Base-by-base conservation (phyloP, 495 filamentous ascomycete species). In the Haplographium delicatum region DNA sequence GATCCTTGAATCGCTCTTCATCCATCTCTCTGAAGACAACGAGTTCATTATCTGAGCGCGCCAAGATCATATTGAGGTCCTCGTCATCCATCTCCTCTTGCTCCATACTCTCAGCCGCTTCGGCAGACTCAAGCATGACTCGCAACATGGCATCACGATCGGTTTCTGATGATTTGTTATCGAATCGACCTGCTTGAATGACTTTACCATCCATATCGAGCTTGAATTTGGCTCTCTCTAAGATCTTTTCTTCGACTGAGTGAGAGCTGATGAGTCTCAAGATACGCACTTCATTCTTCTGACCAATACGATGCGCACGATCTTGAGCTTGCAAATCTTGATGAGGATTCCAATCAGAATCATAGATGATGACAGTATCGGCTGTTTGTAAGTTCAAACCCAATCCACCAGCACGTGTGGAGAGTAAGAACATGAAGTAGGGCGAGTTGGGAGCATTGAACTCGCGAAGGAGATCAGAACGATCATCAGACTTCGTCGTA, bases 331-430 rank as follows among this genome's bases (percentile, higher is more conserved):
- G 93, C 64, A 98, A 71, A 85, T 98, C 93, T 69, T 98, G 93
- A 68, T 97, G 93, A 60, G 93, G 93, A 71, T 98, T 98, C 93
- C 93, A 98, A 72, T 98, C 93, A 0, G 93, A 98, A 67, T 98
- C 93, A 68, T 94, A 98, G 56, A 98, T 98, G 62, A 98, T 95
- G 68, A 98, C 93, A 0, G 93, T 98, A 71, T 98, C 93, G 33
- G 93, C 93, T 11, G 91, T 94, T 67, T 98, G 93, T 60, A 98
- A 67, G 63, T 98, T 98, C 43, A 98, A 75, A 74, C 93, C 93
- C 7, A 98, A 72, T 76, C 93, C 93, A 84, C 93, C 93, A 59
- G 93, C 93, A 75, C 93, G 91, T 34, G 93, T 98, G n/a, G 94
- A 97, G 20, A 98, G 82, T 61, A 98, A 73, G 73, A 98, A 98